Base-by-base conservation (phyloP, 345 rosid species). In the Rhodamnia rubescens region DNA sequence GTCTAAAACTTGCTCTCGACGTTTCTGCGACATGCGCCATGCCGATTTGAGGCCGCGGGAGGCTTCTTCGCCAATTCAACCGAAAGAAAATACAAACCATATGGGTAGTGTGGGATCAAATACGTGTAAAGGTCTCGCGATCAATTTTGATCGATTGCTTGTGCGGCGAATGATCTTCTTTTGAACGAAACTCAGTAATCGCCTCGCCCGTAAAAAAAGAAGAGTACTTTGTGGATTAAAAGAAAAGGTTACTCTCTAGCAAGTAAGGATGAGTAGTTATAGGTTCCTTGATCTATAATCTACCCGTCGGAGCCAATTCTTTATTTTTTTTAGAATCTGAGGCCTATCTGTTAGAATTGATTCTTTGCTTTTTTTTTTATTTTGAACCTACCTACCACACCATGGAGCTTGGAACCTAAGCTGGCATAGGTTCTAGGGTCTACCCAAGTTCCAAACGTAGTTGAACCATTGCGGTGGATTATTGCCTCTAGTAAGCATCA, bases 1-100 rank as follows among this genome's bases (percentile, higher is more conserved):
- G 0, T 69, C 22, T 36, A 1, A 0, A 69, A 4, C 6, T 69
- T 36, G 40, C 24, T 16, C 1, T 32, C 20, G 11, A 32, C 7
- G 21, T 4, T 16, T 64, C 3, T 8, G 0, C 1, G 0, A 64
- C 2, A 4, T 1, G 1, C 32, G 44, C 44, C 78, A 10, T 0
- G 13, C 1, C 24, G 0, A 32, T 32, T 8, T 18, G 24, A 8
- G 24, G 78, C 2, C 3, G 4, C 7, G 0, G 1, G 11, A 32
- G 22, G 44, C 75, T 64, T 32, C 3, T 64, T 64, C 32, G 22
- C 3, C 10, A 0, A 29, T 61, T 61, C 2, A 0, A 29, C 40
- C 40, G 40, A 36, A 0, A 0, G 36, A 0, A 15, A 2, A 0
- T 29, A 16, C 16, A 64, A 16, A 29, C 3, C 11, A 7, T 1